phyloP scores from a whole-genome alignment of 768 basidiomycete species.

The Naganishia antarctica region DNA sequence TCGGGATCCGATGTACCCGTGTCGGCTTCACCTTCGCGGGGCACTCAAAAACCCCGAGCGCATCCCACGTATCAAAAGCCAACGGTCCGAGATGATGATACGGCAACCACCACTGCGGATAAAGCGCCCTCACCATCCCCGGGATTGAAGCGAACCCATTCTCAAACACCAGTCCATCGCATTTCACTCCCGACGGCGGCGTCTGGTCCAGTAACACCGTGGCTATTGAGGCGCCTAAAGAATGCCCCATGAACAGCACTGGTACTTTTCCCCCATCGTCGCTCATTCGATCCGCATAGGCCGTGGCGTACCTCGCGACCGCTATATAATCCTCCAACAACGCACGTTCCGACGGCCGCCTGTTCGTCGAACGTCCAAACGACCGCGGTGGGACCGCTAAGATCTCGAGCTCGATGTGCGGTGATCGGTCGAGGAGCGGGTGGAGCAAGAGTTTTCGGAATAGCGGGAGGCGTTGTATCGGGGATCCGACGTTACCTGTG shows the following conservation, averaged over 20 bases:
- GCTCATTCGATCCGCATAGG: too few relatives aligned
- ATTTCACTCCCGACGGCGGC: neutral
- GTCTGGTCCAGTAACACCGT: conserved; percentile 50
- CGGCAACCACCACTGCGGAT: conserved; percentile 55
- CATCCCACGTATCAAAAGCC: conserved; percentile 56
- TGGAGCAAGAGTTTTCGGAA: conserved; percentile 47
- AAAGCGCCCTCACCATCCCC: conserved; percentile 54
- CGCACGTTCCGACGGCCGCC: conserved; percentile 51
- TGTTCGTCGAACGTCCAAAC: conserved; percentile 54
- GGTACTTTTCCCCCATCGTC: conserved; percentile 26
- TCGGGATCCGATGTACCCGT: conserved; percentile 1
- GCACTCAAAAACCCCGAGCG: conserved; percentile 41
- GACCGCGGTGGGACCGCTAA: conserved; percentile 55
- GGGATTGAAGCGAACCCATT: conserved; percentile 56
- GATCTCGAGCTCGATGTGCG: conserved; percentile 37
- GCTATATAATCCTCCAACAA: conserved; percentile 52
- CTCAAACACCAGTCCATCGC: conserved; percentile 53
- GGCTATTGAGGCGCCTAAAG: conserved; percentile 54
- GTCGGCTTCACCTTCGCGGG: conserved; percentile 19
- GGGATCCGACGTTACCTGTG: conserved; percentile 57
- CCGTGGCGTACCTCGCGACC: conserved; percentile 47
- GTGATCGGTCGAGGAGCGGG: conserved; percentile 4
- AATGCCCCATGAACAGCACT: conserved; percentile 55
- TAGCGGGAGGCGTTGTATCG: conserved; percentile 53
- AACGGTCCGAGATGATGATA: conserved; percentile 55